Conservation (phyloP, 2,329 filamentous ascomycete species). For the Niveomyces coronatus region DNA sequence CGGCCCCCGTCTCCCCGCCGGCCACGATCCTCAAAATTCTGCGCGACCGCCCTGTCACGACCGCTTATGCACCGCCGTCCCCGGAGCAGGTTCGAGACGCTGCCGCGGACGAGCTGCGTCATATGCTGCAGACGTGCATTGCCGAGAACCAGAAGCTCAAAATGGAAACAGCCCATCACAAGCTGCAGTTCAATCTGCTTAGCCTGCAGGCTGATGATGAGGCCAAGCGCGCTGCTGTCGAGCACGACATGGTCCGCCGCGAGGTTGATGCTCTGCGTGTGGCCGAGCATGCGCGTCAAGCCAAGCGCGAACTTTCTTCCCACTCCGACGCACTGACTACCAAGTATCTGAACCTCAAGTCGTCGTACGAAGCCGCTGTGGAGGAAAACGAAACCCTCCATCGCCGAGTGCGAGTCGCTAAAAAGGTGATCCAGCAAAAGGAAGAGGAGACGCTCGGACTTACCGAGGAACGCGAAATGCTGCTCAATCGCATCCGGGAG, state of each 20-base stretch:
- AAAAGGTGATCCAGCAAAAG: conserved; percentile 67
- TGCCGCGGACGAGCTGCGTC: conserved; percentile 43
- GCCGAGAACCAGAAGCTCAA: conserved; percentile 53
- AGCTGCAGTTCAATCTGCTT: conserved; percentile 78
- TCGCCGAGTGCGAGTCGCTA: conserved; percentile 59
- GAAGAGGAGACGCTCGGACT: conserved; percentile 62
- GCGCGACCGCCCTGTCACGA: conserved; percentile 19
- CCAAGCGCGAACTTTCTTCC: conserved; percentile 41
- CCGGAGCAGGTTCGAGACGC: conserved; percentile 41
- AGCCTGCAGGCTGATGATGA: conserved; percentile 77
- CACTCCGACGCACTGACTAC: conserved; percentile 42
- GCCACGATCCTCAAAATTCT: conserved; percentile 32
- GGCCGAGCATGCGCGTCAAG: conserved; percentile 58
- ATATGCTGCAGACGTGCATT: conserved; percentile 44
- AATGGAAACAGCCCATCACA: conserved; percentile 81
- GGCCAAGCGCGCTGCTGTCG: conserved; percentile 76
- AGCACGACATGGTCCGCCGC: conserved; percentile 81
- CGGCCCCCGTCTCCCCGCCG: conserved; percentile 43
- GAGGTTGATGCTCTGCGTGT: conserved; percentile 77
- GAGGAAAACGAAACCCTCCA: conserved; percentile 55
- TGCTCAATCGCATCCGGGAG: conserved; percentile 77
- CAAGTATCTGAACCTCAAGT: conserved; percentile 52
- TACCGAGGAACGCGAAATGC: conserved; percentile 64
- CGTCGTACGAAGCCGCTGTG: conserved; percentile 54
- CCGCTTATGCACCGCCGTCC: conserved; percentile 34